A percentile compares a stretch with the other conserved stretches of the same genome.
These are phyloP conservation scores for Purpureocillium takamizusanense DNA, from an alignment of 2,329 filamentous ascomycete genomes.

Conservation along the genomic window DNA sequence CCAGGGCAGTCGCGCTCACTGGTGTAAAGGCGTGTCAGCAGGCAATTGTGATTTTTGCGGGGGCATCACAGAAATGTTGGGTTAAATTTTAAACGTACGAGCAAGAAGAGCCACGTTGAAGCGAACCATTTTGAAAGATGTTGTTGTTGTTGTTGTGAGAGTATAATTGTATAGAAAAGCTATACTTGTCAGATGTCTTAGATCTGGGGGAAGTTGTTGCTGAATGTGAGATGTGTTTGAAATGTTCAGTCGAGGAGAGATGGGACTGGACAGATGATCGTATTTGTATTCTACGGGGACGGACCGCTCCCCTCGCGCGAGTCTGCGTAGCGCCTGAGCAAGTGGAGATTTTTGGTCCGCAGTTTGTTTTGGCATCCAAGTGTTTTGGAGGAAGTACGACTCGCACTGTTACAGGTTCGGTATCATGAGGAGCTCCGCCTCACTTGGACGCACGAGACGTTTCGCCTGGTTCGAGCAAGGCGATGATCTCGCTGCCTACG, in stretches of 20 bases:
- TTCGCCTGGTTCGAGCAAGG: no score
- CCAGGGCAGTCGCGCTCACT: slow-evolving; percentile 5
- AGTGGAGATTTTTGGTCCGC: background rate
- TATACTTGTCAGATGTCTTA: slow-evolving; percentile 1
- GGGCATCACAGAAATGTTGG: background rate
- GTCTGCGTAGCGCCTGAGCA: no score
- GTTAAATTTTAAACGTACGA: background rate
- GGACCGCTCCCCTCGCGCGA: background rate
- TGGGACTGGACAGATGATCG: background rate
- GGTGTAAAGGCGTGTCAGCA: background rate
- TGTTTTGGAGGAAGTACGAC: background rate
- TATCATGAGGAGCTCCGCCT: slow-evolving; percentile 1
- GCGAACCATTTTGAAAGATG: slow-evolving; percentile 4
- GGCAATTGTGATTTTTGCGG: background rate
- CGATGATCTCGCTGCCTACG: no score
- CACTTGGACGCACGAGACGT: no score
- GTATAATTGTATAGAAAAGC: slow-evolving; percentile 3
- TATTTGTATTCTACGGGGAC: slow-evolving; percentile 1
- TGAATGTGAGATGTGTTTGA: background rate
- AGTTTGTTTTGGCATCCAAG: background rate
- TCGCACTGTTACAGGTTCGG: slow-evolving; percentile 1
- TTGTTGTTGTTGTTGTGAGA: background rate
- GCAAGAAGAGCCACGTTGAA: slow-evolving; percentile 5
- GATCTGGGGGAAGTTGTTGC: background rate
- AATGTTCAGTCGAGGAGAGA: no score